Base-by-base conservation (phyloP, 495 filamentous ascomycete species). In the Lentithecium fluviatile region DNA sequence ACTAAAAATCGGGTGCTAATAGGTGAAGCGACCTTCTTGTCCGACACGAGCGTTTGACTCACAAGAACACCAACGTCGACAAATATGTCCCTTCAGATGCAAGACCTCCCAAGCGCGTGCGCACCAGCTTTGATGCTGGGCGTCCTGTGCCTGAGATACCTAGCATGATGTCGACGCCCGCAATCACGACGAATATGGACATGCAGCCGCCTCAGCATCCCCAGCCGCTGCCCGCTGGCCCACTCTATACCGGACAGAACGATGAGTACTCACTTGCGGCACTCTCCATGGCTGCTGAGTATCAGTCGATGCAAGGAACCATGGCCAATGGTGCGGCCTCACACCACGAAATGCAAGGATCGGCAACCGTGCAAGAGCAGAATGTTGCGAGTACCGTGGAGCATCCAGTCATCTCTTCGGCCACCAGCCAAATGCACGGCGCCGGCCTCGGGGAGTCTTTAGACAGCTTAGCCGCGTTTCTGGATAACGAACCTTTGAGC, bases 1-100 rank as follows among this genome's bases (percentile, higher is more conserved):
- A 11, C 23, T 63, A 64, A 65, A 67, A 66, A 70, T 66, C 65
- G 23, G 7, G 8, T 61, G 40, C 62, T 60, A 34, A 65, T 13
- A 11, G 20, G 1, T 0, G 12, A 13, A 65, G 62, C 46, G 62
- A 65, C 37, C 21, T 61, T 1, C 64, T 66, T 26, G 53, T 62
- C 21, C 64, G 58, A 1, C 64, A 66, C 26, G 57, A 62, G 58
- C 52, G 58, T 43, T 29, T 66, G 48, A 59, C 61, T 10, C 61
- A 59, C 20, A 64, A 64, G 23, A 42, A 54, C 12, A 32, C 37
- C 6, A 40, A 42, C 25, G 42, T 20, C 23, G 36, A 43, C 26
- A 53, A 42, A 2, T 52, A 45, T 58, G 36, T 45, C 10, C 26
- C 54, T 25, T 11, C 48, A 21, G 61, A 64, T 19, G 24, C 61